A percentile compares a stretch with the other conserved stretches of the same genome.
Evolutionary conservation across 495 filamentous ascomycete species (phyloP).

Genomic region (Pyrenula massariospora): DNA sequence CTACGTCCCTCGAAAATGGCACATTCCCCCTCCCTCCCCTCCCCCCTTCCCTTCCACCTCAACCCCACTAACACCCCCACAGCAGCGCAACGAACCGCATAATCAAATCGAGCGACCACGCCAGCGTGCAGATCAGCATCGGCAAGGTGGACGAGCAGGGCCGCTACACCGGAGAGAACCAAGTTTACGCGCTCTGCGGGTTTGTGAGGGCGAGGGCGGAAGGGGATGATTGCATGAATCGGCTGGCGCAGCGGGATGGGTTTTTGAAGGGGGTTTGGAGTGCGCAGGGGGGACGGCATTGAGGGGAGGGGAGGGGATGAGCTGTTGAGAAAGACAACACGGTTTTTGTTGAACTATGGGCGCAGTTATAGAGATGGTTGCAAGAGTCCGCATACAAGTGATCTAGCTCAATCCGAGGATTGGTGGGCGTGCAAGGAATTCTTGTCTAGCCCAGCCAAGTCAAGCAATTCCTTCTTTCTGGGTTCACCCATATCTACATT

Average conservation of each 20-base stretch:
- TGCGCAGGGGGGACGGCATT: slow-evolving; percentile 38
- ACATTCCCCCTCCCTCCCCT: slow-evolving; percentile 6
- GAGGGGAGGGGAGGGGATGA: not conserved
- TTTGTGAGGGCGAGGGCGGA: slow-evolving; percentile 98
- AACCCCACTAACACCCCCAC: slow-evolving; percentile 85
- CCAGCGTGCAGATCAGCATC: slow-evolving; percentile 78
- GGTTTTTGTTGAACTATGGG: no score
- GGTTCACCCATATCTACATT: no score
- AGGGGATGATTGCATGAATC: slow-evolving; percentile 92
- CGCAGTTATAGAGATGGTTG: no score
- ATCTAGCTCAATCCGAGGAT: no score
- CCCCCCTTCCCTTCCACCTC: slow-evolving; percentile 6
- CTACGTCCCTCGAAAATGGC: slow-evolving; percentile 53
- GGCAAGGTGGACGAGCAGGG: slow-evolving; percentile 95
- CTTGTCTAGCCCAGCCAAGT: no score
- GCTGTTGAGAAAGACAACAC: no score
- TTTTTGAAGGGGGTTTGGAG: slow-evolving; percentile 95
- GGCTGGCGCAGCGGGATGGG: slow-evolving; percentile 88
- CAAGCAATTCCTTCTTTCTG: no score
- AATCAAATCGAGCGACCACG: slow-evolving; percentile 99
- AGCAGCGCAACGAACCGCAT: slow-evolving; percentile 93
- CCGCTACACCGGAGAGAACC: slow-evolving; percentile 92
- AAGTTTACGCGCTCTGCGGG: slow-evolving; percentile 92
- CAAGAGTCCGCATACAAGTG: no score
- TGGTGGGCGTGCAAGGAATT: no score